Evolutionary conservation across 108 stramenopile genomes (phyloP), one percentile per base, ranked within the genome.

Genomic region (Aurantiochytrium sp.): DNA sequence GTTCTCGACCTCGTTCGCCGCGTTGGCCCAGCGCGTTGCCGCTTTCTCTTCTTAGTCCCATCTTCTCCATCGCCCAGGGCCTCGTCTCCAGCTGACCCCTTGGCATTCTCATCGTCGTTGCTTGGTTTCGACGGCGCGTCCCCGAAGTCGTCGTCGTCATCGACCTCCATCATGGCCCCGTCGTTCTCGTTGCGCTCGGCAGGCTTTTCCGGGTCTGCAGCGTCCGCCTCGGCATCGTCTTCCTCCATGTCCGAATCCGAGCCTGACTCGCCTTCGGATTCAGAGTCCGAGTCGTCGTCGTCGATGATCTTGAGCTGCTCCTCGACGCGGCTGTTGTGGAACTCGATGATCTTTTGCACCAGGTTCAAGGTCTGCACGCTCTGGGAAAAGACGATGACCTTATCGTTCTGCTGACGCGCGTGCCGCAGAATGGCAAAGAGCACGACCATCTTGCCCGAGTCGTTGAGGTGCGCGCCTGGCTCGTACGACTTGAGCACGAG

Each of bases 311-410:
- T 15, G 19, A 34, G 32, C 34, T 65, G 59, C 32, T 65, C 59
- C n/a, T 48, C 42, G 30, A 86, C 27, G 55, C 32, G 37, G 36
- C 10, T 3, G 45, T 65, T 39, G 3, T 55, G 22, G 37, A 30
- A 6, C 55, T 36, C 39, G 15, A 87, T 41, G 15, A 87, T 55
- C 6, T 12, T 5, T 21, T 59, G 42, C 8, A 87, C 36, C n/a
- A 87, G 37, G 1, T 55, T 55, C 0, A 87, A 22, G 1, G 86
- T 87, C 8, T 37, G 42, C 6, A 87, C 55, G 21, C 55, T 87
- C 59, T 87, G 86, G 4, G 86, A 59, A 22, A 87, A 87, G 15
- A 87, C 86, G 59, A 87, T 65, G 55, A 41, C 39, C 4, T 34
- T 32, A 22, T 87, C 86, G 37, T 4, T 21, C 32, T 55, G 55